Conservation (phyloP, 306 rosid species). For the Quercus aquifolioides region DNA sequence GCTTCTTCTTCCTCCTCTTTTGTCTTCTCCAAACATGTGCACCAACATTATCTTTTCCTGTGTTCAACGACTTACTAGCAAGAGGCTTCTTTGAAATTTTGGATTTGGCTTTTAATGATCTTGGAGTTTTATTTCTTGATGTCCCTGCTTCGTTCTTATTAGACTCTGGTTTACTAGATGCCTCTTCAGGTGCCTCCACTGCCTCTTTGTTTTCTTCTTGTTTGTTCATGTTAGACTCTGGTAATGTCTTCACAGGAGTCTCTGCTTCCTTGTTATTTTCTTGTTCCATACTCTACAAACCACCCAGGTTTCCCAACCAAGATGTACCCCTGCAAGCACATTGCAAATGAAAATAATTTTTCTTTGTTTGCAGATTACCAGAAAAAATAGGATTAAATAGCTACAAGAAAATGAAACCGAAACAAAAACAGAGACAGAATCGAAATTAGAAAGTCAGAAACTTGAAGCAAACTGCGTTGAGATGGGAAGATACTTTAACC, state of each 20-base stretch:
- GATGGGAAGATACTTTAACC: too few species aligned
- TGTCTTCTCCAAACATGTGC: too few species aligned
- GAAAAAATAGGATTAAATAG: background rate
- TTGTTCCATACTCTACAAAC: background rate
- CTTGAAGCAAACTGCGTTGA: background rate
- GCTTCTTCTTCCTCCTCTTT: too few species aligned
- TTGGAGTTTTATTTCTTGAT: conserved; percentile 35
- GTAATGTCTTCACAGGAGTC: conserved; percentile 1
- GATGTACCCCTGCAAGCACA: conserved; percentile 16
- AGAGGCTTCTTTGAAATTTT: conserved; percentile 49
- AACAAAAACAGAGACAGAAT: background rate
- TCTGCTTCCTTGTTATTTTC: background rate
- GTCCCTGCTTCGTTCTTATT: background rate
- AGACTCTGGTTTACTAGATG: background rate
- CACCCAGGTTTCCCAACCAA: background rate
- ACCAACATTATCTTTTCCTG: background rate
- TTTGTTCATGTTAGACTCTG: conserved; percentile 5
- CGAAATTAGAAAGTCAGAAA: background rate
- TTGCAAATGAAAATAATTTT: background rate
- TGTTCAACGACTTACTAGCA: conserved; percentile 21
- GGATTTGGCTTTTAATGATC: conserved; percentile 46
- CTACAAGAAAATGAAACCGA: background rate
- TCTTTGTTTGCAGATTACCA: background rate
- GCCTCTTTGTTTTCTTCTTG: background rate
- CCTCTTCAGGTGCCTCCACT: conserved; percentile 4